Evolutionary conservation across 306 rosid genomes (phyloP).

Genomic region (Cicer yamashitae): DNA sequence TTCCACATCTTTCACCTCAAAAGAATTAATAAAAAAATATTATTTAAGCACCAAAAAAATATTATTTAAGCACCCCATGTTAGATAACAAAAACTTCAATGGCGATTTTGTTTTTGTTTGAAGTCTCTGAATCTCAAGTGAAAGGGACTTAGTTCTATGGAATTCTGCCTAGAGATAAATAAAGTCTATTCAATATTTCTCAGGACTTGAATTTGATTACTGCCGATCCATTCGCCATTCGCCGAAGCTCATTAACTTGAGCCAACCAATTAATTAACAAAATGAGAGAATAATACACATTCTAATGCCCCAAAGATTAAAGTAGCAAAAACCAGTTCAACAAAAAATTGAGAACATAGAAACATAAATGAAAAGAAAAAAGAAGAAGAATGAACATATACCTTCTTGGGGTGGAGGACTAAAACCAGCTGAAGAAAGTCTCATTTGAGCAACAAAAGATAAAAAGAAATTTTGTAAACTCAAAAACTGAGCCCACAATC

Average conservation of each 20-base stretch:
- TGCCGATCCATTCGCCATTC: too few species aligned
- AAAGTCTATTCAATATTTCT: too few species aligned
- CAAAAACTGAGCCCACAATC: conserved; percentile 51
- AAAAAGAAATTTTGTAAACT: conserved; percentile 32
- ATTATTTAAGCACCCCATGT: conserved; percentile 1
- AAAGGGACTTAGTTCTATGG: too few species aligned
- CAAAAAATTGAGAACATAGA: conserved; percentile 6
- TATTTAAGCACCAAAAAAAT: background rate
- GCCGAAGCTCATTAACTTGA: too few species aligned
- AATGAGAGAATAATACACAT: background rate
- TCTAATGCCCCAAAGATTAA: background rate
- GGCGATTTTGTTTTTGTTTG: background rate
- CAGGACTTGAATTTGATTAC: too few species aligned
- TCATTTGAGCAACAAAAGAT: conserved; percentile 56
- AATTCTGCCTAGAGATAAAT: too few species aligned
- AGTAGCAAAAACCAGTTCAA: background rate
- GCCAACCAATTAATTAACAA: too few species aligned
- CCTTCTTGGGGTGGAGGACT: conserved; percentile 95
- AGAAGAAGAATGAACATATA: conserved; percentile 46
- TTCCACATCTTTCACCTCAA: conserved; percentile 27
- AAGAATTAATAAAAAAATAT: background rate
- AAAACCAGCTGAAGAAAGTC: conserved; percentile 87
- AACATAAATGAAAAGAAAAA: background rate
- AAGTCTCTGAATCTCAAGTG: too few species aligned
- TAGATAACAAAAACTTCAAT: conserved; percentile 10